Evolutionary conservation across 257 asterid genomes (phyloP).

Genomic region (Rubia yunnanensis): DNA sequence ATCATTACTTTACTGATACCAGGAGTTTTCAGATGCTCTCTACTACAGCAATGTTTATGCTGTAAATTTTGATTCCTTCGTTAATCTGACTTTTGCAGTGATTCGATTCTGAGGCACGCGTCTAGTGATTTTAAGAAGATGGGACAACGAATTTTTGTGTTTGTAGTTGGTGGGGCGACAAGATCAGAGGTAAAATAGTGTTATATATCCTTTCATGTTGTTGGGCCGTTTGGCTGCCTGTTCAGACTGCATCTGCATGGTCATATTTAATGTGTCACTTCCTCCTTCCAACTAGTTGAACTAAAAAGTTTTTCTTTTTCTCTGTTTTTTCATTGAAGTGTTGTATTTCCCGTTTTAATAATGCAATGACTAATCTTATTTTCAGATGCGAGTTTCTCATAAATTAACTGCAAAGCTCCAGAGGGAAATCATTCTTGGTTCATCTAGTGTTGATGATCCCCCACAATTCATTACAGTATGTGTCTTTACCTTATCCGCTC

Average conservation of each 20-base stretch:
- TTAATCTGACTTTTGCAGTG: constrained; percentile 43
- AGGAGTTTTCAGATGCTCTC: background rate
- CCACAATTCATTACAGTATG: constrained; percentile 88
- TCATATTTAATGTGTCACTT: constrained; percentile 3
- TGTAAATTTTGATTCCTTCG: background rate
- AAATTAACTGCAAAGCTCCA: constrained; percentile 72
- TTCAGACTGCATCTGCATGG: background rate
- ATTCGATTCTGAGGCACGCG: constrained; percentile 80
- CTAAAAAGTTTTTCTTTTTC: background rate
- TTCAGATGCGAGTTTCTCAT: constrained; percentile 93
- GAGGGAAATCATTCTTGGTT: constrained; percentile 86
- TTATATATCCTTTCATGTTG: background rate
- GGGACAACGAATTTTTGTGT: constrained; percentile 96
- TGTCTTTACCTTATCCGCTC: constrained; percentile 9
- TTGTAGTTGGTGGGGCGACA: constrained; percentile 97
- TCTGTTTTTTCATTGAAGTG: background rate
- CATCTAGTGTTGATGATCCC: constrained; percentile 96
- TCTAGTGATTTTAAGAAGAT: constrained; percentile 92
- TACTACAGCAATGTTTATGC: background rate
- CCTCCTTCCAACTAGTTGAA: background rate
- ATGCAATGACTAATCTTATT: constrained; percentile 10
- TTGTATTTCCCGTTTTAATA: background rate
- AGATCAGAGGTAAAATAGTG: constrained; percentile 77
- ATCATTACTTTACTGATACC: background rate
- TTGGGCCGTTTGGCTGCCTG: background rate